Evolutionary conservation across 306 rosid genomes (phyloP).

Genomic region (Pyrus pyrifolia): DNA sequence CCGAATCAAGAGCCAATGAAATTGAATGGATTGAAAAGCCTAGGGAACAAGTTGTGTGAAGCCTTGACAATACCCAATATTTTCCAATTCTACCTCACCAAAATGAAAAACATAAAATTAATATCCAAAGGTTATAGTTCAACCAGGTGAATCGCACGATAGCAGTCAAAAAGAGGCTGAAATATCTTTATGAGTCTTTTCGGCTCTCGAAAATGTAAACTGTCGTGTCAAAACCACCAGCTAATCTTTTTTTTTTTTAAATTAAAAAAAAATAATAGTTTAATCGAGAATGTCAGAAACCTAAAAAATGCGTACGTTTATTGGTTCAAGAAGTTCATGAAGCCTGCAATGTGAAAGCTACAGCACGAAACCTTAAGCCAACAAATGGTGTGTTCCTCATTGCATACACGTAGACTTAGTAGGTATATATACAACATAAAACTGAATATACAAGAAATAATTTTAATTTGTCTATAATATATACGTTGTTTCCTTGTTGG

Average conservation of each 20-base stretch:
- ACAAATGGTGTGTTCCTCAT: neutral
- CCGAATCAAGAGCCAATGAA: no score
- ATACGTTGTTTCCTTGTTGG: neutral
- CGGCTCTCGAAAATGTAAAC: accelerated
- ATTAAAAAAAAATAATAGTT: no score
- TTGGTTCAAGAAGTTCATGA: neutral
- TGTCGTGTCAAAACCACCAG: no score
- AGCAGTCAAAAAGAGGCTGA: accelerated
- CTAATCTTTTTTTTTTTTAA: no score
- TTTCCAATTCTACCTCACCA: no score
- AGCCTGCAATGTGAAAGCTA: neutral
- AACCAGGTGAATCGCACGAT: no score
- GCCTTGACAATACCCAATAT: neutral
- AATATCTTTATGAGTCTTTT: no score
- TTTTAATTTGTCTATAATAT: neutral
- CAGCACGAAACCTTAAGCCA: neutral
- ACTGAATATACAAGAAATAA: neutral
- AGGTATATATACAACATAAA: neutral
- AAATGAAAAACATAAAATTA: no score
- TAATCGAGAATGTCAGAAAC: neutral
- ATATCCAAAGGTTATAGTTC: no score
- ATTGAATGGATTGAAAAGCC: no score
- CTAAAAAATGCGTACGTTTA: no score
- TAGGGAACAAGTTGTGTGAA: neutral
- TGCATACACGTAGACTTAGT: neutral